These are phyloP conservation scores for Geranium incanum DNA, from an alignment of 441 rosid genomes.

Conservation along the genomic window DNA sequence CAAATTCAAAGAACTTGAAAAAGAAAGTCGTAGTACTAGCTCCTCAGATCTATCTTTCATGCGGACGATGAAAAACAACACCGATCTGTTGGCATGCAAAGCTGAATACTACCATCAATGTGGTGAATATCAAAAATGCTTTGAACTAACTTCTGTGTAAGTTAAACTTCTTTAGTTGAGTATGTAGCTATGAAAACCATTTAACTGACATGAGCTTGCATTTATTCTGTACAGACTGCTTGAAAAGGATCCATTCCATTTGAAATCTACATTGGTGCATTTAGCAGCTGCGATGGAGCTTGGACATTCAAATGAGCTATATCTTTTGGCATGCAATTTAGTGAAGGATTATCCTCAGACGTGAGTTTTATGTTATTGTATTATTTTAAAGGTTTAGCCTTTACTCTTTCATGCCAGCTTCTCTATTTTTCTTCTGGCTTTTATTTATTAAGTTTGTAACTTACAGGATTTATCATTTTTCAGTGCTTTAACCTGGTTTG, in stretches of 20 bases:
- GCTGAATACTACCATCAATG: slow-evolving; percentile 91
- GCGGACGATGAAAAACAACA: slow-evolving; percentile 55
- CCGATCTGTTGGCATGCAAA: slow-evolving; percentile 85
- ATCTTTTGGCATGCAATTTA: slow-evolving; percentile 86
- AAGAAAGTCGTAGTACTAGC: slow-evolving; percentile 45
- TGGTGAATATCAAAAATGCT: slow-evolving; percentile 89
- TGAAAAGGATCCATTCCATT: slow-evolving; percentile 93
- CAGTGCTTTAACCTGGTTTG: slow-evolving; percentile 97
- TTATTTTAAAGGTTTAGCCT: neutral
- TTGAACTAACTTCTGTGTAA: slow-evolving; percentile 73
- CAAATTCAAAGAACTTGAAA: slow-evolving; percentile 71
- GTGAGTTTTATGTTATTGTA: slow-evolving; percentile 36
- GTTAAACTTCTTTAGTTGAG: slow-evolving; percentile 20
- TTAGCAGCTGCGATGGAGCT: slow-evolving; percentile 92
- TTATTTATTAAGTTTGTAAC: neutral
- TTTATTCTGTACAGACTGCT: slow-evolving; percentile 48
- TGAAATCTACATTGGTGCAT: slow-evolving; percentile 76
- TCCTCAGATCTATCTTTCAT: slow-evolving; percentile 44
- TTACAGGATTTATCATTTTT: slow-evolving; percentile 23
- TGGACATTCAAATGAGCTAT: slow-evolving; percentile 91
- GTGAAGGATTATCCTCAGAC: slow-evolving; percentile 92
- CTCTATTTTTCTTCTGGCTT: neutral
- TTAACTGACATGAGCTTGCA: slow-evolving; percentile 15
- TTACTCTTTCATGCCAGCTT: neutral
- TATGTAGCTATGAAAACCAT: slow-evolving; percentile 15